phyloP scores from a whole-genome alignment of 768 basidiomycete species.

The Xerocomus potaroensis region DNA sequence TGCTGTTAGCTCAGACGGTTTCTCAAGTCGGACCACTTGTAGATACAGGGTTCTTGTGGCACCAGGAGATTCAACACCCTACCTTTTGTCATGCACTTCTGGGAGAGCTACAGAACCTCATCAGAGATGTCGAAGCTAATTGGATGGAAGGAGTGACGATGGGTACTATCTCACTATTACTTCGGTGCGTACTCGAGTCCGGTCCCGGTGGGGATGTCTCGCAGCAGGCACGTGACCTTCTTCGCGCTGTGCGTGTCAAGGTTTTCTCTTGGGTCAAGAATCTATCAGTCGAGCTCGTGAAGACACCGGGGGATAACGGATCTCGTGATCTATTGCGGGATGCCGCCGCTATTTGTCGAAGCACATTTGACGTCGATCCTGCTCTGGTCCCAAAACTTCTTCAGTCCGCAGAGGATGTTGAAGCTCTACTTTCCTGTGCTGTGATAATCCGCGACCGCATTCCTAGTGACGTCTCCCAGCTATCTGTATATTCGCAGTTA shows the following conservation, averaged over 20 bases:
- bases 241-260: slow-evolving; percentile 29
- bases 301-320: slow-evolving; percentile 1
- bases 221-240: slow-evolving; percentile 18
- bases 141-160: slow-evolving; percentile 36
- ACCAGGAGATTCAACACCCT: slow-evolving; percentile 30
- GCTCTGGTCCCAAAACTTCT: slow-evolving; percentile 10
- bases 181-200: slow-evolving; percentile 33
- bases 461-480: slow-evolving; percentile 7
- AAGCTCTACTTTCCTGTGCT: slow-evolving; percentile 30
- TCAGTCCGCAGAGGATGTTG: slow-evolving; percentile 19
- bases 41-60: slow-evolving; percentile 33
- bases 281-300: slow-evolving; percentile 19
- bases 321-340: slow-evolving; percentile 13
- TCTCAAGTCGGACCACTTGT: slow-evolving; percentile 37
- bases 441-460: slow-evolving; percentile 32
- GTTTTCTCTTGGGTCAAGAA: slow-evolving; percentile 35
- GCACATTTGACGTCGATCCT: slow-evolving; percentile 28
- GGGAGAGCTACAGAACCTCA: slow-evolving; percentile 30
- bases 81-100: slow-evolving; percentile 35
- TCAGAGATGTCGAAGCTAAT: slow-evolving; percentile 34
- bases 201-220: slow-evolving; percentile 10
- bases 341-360: slow-evolving; percentile 16
- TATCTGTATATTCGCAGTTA: slow-evolving; percentile 12
- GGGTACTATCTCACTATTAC: slow-evolving; percentile 31
- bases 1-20: slow-evolving; percentile 39